A percentile compares a stretch with the other conserved stretches of the same genome.
These are phyloP conservation scores for Debaryomyces udenii DNA, from an alignment of 1,139 yeast species.

Conservation along the genomic window DNA sequence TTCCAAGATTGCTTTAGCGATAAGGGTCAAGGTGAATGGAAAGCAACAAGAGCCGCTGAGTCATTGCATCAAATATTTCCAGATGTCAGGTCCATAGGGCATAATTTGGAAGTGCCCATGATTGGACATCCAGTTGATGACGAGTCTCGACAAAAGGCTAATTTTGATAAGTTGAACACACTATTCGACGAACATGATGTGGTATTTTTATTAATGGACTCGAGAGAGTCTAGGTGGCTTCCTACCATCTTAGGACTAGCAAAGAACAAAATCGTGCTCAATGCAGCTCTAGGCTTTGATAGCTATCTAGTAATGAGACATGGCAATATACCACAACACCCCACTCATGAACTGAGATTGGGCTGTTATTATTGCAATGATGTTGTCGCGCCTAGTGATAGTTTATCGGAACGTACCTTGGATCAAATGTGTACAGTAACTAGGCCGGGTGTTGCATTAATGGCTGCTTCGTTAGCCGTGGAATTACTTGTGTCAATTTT, in stretches of 20 bases:
- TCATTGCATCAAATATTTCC: slow-evolving; percentile 78
- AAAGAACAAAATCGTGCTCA: slow-evolving; percentile 70
- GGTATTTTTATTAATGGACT: slow-evolving; percentile 82
- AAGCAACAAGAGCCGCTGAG: slow-evolving; percentile 78
- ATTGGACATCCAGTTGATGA: slow-evolving; percentile 84
- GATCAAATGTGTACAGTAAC: slow-evolving; percentile 99
- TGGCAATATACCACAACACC: slow-evolving; percentile 46
- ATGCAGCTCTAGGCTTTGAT: slow-evolving; percentile 95
- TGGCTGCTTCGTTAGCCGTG: slow-evolving; percentile 87
- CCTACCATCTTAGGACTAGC: slow-evolving; percentile 83
- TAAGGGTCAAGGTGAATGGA: slow-evolving; percentile 57
- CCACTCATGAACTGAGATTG: slow-evolving; percentile 39
- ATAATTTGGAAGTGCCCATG: slow-evolving; percentile 83
- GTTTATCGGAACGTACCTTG: slow-evolving; percentile 78
- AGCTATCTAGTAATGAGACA: slow-evolving; percentile 92
- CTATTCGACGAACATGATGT: slow-evolving; percentile 75
- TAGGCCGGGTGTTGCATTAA: slow-evolving; percentile 89
- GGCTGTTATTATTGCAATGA: slow-evolving; percentile 98
- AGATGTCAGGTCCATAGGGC: slow-evolving; percentile 65
- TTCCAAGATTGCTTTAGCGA: slow-evolving; percentile 77
- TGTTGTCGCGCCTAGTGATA: slow-evolving; percentile 90
- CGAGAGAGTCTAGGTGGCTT: slow-evolving; percentile 94
- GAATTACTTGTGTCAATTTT: slow-evolving; percentile 76
- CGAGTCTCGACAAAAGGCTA: slow-evolving; percentile 41
- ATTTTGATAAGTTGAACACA: slow-evolving; percentile 52